These are phyloP conservation scores for Solanum chacoense DNA, from an alignment of 305 asterid species.

Conservation along the genomic window DNA sequence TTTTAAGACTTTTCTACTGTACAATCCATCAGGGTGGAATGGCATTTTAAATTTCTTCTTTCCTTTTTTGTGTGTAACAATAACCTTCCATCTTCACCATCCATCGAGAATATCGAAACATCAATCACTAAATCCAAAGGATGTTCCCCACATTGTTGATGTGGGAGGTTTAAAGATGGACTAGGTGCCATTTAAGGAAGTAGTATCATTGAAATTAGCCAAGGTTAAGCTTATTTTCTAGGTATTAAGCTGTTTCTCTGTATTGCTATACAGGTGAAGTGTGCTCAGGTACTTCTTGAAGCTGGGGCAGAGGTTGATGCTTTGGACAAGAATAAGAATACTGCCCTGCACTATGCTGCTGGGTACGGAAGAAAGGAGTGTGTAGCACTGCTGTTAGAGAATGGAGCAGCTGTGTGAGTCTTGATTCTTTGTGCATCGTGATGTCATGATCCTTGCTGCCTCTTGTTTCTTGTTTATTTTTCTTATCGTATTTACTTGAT, in stretches of 20 bases:
- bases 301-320: slow-evolving; percentile 93
- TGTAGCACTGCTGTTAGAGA: slow-evolving; percentile 78
- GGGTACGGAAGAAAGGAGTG: slow-evolving; percentile 95
- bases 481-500: neutral
- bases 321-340: slow-evolving; percentile 92
- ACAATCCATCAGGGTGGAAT: neutral
- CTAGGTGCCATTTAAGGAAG: neutral
- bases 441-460: neutral
- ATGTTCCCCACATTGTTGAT: neutral
- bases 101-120: neutral
- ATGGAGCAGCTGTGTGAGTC: slow-evolving; percentile 96
- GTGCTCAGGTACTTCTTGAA: slow-evolving; percentile 85
- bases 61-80: neutral
- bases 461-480: neutral
- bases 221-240: neutral
- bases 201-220: neutral
- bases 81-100: neutral
- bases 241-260: neutral
- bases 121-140: neutral
- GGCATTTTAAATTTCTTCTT: neutral
- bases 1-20: neutral
- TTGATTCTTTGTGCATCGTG: neutral
- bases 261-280: slow-evolving; percentile 45
- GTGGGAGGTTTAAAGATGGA: neutral
- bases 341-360: slow-evolving; percentile 96